Conservation (phyloP, 176 grass and related monocot genomes). For the Musa schizocarpa region DNA sequence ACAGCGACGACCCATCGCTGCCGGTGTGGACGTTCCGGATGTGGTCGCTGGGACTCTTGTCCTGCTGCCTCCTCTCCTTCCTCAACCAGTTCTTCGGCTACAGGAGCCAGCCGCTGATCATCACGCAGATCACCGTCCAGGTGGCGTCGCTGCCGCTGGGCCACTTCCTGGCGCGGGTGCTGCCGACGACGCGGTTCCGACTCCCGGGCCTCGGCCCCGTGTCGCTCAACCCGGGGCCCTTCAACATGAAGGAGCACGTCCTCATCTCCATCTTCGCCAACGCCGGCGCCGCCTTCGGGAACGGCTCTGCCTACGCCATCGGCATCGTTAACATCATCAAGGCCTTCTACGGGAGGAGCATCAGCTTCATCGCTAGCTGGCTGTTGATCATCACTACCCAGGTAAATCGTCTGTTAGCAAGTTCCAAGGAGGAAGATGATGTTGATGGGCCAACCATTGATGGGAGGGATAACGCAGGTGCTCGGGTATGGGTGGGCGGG, state of each 20-base stretch:
- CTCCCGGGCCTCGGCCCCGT: constrained; percentile 28
- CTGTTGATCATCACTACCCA: constrained; percentile 58
- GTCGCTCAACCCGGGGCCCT: constrained; percentile 59
- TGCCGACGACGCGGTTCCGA: constrained; percentile 27
- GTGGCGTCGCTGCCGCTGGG: constrained; percentile 54
- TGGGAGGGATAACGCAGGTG: constrained; percentile 15
- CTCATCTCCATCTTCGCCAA: constrained; percentile 64
- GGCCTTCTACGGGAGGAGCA: constrained; percentile 50
- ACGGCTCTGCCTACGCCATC: constrained; percentile 53
- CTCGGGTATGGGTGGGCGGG: constrained; percentile 93
- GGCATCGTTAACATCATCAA: constrained; percentile 47
- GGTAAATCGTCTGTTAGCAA: constrained; percentile 10
- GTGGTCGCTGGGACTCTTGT: constrained; percentile 50
- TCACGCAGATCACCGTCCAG: constrained; percentile 66
- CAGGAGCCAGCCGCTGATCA: constrained; percentile 51
- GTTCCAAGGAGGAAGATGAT: neutral
- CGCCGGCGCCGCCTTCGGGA: constrained; percentile 57
- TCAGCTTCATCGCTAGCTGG: constrained; percentile 45
- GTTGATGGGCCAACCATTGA: neutral
- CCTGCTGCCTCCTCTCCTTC: constrained; percentile 58
- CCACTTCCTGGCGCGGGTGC: constrained; percentile 41
- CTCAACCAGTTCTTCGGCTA: constrained; percentile 77
- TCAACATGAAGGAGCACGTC: constrained; percentile 75
- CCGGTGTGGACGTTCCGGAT: constrained; percentile 82
- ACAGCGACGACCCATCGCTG: constrained; percentile 45